Conservation (phyloP, 2,329 filamentous ascomycete species). For the Calonectria leucothoes region DNA sequence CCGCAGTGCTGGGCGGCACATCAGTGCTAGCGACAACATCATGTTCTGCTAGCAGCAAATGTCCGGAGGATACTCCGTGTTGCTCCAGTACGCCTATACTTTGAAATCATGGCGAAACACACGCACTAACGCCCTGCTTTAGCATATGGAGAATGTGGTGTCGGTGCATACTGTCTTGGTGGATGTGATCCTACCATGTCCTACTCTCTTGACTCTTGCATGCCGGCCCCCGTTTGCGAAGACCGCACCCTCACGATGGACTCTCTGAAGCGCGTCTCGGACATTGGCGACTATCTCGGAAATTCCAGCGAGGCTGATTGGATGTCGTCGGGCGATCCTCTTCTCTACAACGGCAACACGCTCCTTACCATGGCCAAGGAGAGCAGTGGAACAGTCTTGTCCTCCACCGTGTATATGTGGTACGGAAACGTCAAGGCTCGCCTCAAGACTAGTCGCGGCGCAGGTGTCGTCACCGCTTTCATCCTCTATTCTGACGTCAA, state of each 20-base stretch:
- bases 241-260: slow-evolving; percentile 79
- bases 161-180: slow-evolving; percentile 94
- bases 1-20: slow-evolving; percentile 45
- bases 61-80: slow-evolving; percentile 78
- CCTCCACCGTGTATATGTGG: slow-evolving; percentile 91
- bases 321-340: slow-evolving; percentile 86
- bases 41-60: slow-evolving; percentile 59
- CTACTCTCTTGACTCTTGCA: slow-evolving; percentile 84
- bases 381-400: slow-evolving; percentile 87
- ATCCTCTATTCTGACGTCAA: slow-evolving; percentile 96
- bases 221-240: slow-evolving; percentile 85
- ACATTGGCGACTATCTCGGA: slow-evolving; percentile 87
- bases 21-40: slow-evolving; percentile 49
- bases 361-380: slow-evolving; percentile 90
- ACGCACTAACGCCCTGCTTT: slow-evolving; percentile 3
- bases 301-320: slow-evolving; percentile 85
- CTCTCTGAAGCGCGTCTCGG: slow-evolving; percentile 73
- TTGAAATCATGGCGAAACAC: background rate
- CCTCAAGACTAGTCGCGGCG: slow-evolving; percentile 85
- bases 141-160: slow-evolving; percentile 95
- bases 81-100: slow-evolving; percentile 76
- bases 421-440: slow-evolving; percentile 92
- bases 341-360: slow-evolving; percentile 74
- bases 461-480: slow-evolving; percentile 94
- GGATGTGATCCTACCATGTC: slow-evolving; percentile 93